Evolutionary conservation across 352 stramenopile genomes (phyloP).

Genomic region (Phytophthora pluvialis): DNA sequence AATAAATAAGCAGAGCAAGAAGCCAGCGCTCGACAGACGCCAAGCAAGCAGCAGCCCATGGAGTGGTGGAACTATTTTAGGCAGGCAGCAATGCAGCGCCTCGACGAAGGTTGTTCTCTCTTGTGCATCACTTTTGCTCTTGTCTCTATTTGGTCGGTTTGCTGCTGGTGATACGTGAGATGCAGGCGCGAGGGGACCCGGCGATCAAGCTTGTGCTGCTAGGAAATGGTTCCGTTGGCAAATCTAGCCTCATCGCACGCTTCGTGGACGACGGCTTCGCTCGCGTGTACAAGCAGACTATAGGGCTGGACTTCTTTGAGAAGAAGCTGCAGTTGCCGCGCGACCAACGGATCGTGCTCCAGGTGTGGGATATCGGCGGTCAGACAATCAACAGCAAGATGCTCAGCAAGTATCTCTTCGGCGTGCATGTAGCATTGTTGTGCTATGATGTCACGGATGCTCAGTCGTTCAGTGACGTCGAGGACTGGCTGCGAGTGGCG

Average conservation of each 20-base stretch:
- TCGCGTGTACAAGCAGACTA: conserved; percentile 88
- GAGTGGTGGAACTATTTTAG: conserved; percentile 42
- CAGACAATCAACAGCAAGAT: conserved; percentile 91
- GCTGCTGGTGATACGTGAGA: conserved; percentile 7
- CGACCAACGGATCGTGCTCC: conserved; percentile 75
- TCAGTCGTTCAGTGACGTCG: conserved; percentile 80
- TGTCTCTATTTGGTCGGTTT: conserved; percentile 6
- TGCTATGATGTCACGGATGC: conserved; percentile 90
- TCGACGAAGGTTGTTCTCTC: conserved; percentile 35
- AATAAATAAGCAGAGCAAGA: conserved; percentile 34
- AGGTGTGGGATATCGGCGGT: conserved; percentile 91
- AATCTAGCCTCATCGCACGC: conserved; percentile 83
- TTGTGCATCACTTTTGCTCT: conserved; percentile 20
- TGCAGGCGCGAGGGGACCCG: conserved; percentile 50
- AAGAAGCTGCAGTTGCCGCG: conserved; percentile 83
- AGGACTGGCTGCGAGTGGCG: conserved; percentile 79
- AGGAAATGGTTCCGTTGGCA: conserved; percentile 88
- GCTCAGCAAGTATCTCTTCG: conserved; percentile 87
- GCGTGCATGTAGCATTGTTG: conserved; percentile 76
- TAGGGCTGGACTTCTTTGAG: conserved; percentile 89
- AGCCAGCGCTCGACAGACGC: conserved; percentile 24
- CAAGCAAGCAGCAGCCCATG: conserved; percentile 22
- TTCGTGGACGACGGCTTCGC: conserved; percentile 87
- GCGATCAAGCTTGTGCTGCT: conserved; percentile 87
- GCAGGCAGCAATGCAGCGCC: conserved; percentile 39